Base-by-base conservation (phyloP, 495 filamentous ascomycete species). In the Penicillium cosmopolitanum region DNA sequence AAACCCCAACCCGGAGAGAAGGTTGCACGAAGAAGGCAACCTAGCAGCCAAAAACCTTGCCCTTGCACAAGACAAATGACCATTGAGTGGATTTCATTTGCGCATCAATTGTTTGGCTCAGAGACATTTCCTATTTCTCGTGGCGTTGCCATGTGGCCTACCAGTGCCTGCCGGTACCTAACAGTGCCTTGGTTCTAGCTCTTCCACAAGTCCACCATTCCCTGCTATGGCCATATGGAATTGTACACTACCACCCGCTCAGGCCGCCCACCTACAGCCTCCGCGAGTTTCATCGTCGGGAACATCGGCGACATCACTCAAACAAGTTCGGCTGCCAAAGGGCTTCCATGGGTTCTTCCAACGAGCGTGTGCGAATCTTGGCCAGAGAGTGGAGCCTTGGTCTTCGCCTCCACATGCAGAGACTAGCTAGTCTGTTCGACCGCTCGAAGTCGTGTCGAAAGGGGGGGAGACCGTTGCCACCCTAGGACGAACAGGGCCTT, bases 301-400 rank as follows among this genome's bases (percentile, higher is more conserved):
- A 35, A 43, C 23, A 46, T 43, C 55, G 61, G 56, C 38, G 38
- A 53, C 52, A 53, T 56, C 54, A 58, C 61, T 58, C 44, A 54
- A 63, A 58, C 38, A 52, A 55, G 44, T 56, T 55, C 47, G 28
- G 13, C 9, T 54, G 43, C 42, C 42, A 43, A 55, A 53, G 18
- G n/a, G 13, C 25, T 38, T 48, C 28, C 38, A 35, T 33, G 15
- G n/a, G 10, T 34, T 50, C n/a, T 19, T 35, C 61, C 52, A 63
- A 63, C 48, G 46, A 53, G 46, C 28, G 42, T 16, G 28, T 50
- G 56, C 23, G 16, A 23, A 48, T 19, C 28, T 23, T 18, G 44
- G 33, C 6, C 36, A 19, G 23, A 19, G 52, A 50, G 61, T 63
- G 61, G 61, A 43, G 25, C 28, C 16, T 23, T 6, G 6, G 2